Percentiles rank a stretch among this genome's conserved stretches.
Evolutionary conservation across 106 monocot species (phyloP).

Genomic region (Dendrobium chrysotoxum): DNA sequence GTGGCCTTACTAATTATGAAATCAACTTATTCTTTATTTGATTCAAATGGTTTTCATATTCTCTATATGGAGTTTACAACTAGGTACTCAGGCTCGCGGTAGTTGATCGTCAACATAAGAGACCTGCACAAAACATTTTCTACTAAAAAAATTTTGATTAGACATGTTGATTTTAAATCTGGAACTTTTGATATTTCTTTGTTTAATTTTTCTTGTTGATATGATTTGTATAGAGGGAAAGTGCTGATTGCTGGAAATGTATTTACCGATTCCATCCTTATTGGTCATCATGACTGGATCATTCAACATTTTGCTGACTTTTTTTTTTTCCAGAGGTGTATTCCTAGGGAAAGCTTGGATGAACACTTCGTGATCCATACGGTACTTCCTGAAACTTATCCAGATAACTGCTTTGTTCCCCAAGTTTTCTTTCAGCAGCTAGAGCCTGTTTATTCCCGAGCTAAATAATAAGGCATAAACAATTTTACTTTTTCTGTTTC

Average conservation of each 20-base stretch:
- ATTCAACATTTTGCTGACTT: slow-evolving; percentile 10
- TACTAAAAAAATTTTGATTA: background rate
- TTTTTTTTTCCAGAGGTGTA: slow-evolving; percentile 61
- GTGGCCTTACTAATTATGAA: background rate
- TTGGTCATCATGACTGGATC: background rate
- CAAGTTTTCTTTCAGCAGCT: background rate
- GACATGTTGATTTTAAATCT: background rate
- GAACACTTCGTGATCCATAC: slow-evolving; percentile 89
- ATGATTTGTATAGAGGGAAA: background rate
- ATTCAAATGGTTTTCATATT: background rate
- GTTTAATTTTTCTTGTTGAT: background rate
- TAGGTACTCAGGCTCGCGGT: background rate
- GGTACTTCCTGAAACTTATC: slow-evolving; percentile 40
- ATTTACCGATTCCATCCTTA: background rate
- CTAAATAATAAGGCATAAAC: background rate
- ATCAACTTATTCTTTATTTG: background rate
- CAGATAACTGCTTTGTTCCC: background rate
- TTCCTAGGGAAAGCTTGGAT: slow-evolving; percentile 74
- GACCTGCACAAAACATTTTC: background rate
- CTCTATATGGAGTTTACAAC: background rate
- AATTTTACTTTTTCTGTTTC: background rate
- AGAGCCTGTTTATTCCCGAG: background rate
- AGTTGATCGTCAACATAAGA: background rate
- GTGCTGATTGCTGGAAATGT: background rate
- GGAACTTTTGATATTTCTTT: background rate